Conservation (phyloP, 2,329 filamentous ascomycete genomes). For the Ophiostoma fasciatum region DNA sequence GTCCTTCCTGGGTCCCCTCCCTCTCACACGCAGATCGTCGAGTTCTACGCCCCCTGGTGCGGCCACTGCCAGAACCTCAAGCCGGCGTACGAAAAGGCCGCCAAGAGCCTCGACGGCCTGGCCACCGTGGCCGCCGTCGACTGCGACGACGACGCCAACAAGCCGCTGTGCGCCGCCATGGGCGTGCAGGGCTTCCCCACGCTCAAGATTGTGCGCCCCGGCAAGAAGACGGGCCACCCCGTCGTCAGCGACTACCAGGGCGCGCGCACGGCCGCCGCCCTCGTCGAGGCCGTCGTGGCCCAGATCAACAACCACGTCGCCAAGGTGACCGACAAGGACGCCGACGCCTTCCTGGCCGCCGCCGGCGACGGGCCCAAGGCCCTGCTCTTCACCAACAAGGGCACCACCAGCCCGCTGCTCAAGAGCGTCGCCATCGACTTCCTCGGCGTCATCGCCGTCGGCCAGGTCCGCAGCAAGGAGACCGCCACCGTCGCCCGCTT, state of each 20-base stretch:
- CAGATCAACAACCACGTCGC: constrained; percentile 89
- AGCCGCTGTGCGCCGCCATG: constrained; percentile 69
- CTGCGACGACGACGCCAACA: constrained; percentile 89
- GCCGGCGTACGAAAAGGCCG: constrained; percentile 88
- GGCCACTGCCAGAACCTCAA: constrained; percentile 95
- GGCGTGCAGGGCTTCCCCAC: constrained; percentile 92
- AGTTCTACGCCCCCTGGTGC: constrained; percentile 97
- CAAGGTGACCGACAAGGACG: constrained; percentile 61
- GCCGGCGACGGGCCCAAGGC: constrained; percentile 68
- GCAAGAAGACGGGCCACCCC: constrained; percentile 59
- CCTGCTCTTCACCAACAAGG: constrained; percentile 87
- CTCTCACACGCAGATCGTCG: constrained; percentile 35
- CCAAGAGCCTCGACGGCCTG: constrained; percentile 74
- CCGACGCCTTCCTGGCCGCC: constrained; percentile 58
- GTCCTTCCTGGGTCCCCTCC: background rate
- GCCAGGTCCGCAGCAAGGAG: constrained; percentile 75
- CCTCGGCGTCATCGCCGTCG: constrained; percentile 62
- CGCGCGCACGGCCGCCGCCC: constrained; percentile 65
- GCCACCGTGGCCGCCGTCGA: constrained; percentile 91
- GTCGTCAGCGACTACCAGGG: constrained; percentile 86
- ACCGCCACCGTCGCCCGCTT: constrained; percentile 56
- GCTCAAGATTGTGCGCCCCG: constrained; percentile 79
- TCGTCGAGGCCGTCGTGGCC: constrained; percentile 70
- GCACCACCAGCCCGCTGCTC: constrained; percentile 67
- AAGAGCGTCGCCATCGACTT: constrained; percentile 85